Conservation (phyloP, 1,284 basidiomycete genomes). For the Mycosarcoma maydis region DNA sequence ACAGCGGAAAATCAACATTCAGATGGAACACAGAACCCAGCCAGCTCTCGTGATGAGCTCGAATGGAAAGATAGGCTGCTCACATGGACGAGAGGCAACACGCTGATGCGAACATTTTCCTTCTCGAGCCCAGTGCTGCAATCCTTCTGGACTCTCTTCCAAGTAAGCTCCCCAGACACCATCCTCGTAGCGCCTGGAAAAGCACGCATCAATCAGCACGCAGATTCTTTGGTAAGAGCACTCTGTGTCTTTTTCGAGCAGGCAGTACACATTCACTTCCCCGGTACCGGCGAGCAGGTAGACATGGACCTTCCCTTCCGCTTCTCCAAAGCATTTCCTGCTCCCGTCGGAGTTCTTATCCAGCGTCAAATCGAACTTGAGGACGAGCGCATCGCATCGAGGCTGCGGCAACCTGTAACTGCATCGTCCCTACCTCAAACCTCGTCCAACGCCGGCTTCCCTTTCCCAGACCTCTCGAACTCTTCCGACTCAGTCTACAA, state of each 20-base stretch:
- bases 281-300: conserved; percentile 48
- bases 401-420: conserved; percentile 5
- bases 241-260: conserved; percentile 58
- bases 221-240: conserved; percentile 16
- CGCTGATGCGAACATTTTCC: conserved; percentile 45
- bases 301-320: conserved; percentile 51
- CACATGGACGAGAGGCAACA: conserved; percentile 48
- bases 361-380: conserved; percentile 50
- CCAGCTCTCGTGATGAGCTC: conserved; percentile 32
- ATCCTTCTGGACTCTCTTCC: conserved; percentile 56
- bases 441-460: conserved; percentile 10
- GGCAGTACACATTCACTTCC: conserved; percentile 51
- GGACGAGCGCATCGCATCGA: conserved; percentile 34
- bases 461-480: conserved; percentile 27
- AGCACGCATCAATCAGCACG: neutral
- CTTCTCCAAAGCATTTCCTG: conserved; percentile 41
- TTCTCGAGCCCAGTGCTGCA: conserved; percentile 41
- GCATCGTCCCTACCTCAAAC: conserved; percentile 1
- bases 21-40: neutral
- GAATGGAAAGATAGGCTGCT: conserved; percentile 41
- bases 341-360: conserved; percentile 50
- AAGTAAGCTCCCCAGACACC: conserved; percentile 23
- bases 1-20: too few species aligned
- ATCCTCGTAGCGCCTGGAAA: conserved; percentile 35
- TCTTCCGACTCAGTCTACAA: conserved; percentile 26